A percentile compares a stretch with the other conserved stretches of the same genome.
These are phyloP conservation scores for Anthoceros angustus DNA, from an alignment of 225 moss, liverwort and hornwort species.

Conservation along the genomic window DNA sequence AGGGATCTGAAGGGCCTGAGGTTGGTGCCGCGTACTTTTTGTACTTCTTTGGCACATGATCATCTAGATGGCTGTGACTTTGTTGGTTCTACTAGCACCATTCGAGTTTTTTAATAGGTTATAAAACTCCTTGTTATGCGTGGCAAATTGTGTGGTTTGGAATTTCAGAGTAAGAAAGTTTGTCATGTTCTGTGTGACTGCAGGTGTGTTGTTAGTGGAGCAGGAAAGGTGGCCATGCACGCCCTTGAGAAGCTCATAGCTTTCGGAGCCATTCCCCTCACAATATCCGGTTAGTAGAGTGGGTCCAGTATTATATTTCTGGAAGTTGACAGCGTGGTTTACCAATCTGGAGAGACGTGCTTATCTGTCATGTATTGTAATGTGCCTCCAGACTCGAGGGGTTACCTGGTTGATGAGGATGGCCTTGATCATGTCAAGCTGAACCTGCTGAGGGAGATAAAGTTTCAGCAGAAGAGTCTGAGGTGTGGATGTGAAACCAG, in stretches of 20 bases:
- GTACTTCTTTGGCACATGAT: not conserved
- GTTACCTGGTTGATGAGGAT: conserved; percentile 89
- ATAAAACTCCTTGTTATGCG: too few species aligned
- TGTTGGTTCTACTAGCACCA: too few species aligned
- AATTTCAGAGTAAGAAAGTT: not conserved
- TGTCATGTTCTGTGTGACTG: not conserved
- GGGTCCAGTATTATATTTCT: too few species aligned
- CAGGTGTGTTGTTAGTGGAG: conserved; percentile 94
- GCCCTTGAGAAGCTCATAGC: conserved; percentile 89
- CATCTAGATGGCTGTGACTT: not conserved
- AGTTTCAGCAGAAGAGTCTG: conserved; percentile 41
- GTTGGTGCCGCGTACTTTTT: conserved; percentile 27
- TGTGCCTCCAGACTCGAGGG: conserved; percentile 58
- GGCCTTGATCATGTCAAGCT: conserved; percentile 84
- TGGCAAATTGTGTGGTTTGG: too few species aligned
- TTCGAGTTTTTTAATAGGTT: too few species aligned
- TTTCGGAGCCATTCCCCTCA: conserved; percentile 25
- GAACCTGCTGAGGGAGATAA: conserved; percentile 67
- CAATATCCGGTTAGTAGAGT: conserved; percentile 8
- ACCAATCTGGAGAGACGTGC: too few species aligned
- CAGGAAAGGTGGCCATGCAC: conserved; percentile 91
- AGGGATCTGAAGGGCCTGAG: conserved; percentile 93
- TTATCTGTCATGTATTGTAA: too few species aligned
- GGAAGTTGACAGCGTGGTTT: too few species aligned
- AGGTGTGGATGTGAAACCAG: conserved; percentile 18